These are phyloP conservation scores for Epichloe scottii DNA, from an alignment of 2,329 filamentous ascomycete species.

Conservation along the genomic window DNA sequence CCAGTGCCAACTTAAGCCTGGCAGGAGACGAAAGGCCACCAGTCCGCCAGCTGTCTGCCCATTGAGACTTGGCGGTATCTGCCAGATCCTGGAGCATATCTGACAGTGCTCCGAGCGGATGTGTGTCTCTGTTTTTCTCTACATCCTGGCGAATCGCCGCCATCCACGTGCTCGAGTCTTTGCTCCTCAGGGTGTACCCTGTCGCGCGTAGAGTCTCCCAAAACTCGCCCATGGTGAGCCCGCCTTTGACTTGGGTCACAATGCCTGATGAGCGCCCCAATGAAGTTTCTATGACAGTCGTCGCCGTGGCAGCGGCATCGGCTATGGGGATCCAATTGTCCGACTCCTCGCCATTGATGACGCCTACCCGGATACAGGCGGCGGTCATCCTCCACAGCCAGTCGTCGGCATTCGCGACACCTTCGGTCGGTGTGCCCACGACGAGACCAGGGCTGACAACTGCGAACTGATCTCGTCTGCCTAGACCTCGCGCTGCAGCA, in stretches of 20 bases:
- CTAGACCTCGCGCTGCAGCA: slow-evolving; percentile 7
- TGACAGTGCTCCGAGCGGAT: slow-evolving; percentile 4
- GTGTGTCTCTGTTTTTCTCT: slow-evolving; percentile 1
- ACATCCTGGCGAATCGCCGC: slow-evolving; percentile 2
- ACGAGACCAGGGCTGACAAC: slow-evolving; percentile 7
- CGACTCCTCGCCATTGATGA: slow-evolving; percentile 5
- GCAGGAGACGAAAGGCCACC: background rate
- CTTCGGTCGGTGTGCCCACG: slow-evolving; percentile 12
- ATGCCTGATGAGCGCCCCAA: background rate
- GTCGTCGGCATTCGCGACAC: slow-evolving; percentile 11
- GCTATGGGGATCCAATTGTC: slow-evolving; percentile 4
- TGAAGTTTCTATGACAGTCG: slow-evolving; percentile 3
- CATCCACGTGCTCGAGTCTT: slow-evolving; percentile 1
- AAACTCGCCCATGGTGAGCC: slow-evolving; percentile 2
- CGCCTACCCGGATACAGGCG: slow-evolving; percentile 7
- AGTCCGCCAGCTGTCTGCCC: background rate
- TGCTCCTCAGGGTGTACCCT: background rate
- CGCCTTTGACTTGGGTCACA: slow-evolving; percentile 2
- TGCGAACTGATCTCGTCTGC: background rate
- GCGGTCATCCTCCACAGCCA: slow-evolving; percentile 11
- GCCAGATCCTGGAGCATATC: slow-evolving; percentile 1
- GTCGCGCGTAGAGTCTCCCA: slow-evolving; percentile 1
- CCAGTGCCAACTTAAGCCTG: slow-evolving; percentile 1
- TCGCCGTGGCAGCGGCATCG: slow-evolving; percentile 6
- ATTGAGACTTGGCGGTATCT: background rate